Conservation (phyloP, 1,284 basidiomycete species). For the Chiua sp. region DNA sequence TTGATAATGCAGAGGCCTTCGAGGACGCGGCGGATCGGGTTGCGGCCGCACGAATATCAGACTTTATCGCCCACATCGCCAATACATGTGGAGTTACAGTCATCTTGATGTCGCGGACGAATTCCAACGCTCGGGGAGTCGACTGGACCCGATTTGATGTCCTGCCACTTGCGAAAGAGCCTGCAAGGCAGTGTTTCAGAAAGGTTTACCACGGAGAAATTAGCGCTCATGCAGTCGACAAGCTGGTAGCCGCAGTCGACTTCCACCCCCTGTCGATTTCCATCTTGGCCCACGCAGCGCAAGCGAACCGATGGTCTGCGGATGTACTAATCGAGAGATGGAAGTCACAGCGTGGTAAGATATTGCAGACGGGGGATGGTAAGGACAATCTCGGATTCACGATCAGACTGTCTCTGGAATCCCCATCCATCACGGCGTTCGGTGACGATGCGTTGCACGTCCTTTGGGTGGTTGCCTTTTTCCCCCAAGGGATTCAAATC, state of each 20-base stretch:
- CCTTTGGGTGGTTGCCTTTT: not conserved
- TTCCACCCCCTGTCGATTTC: too few relatives aligned
- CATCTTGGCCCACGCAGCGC: not conserved
- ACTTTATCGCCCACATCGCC: not conserved
- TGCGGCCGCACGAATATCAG: too few relatives aligned
- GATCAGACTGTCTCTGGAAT: not conserved
- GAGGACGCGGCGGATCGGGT: too few relatives aligned
- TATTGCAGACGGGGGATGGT: not conserved
- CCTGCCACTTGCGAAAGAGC: not conserved
- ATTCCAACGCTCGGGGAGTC: not conserved
- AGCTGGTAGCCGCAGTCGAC: too few relatives aligned
- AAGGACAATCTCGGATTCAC: not conserved
- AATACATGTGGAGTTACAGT: not conserved
- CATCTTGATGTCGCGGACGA: not conserved
- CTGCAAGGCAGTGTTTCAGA: not conserved
- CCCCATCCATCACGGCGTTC: not conserved
- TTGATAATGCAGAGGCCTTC: too few relatives aligned
- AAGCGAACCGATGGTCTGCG: not conserved
- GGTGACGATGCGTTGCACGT: not conserved
- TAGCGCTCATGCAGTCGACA: too few relatives aligned
- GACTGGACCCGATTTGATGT: not conserved
- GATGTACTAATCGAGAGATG: not conserved
- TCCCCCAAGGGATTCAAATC: not conserved
- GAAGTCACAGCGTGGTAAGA: not conserved
- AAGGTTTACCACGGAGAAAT: too few relatives aligned